Evolutionary conservation across 1,284 basidiomycete genomes (phyloP).

Genomic region (Bjerkandera adusta): DNA sequence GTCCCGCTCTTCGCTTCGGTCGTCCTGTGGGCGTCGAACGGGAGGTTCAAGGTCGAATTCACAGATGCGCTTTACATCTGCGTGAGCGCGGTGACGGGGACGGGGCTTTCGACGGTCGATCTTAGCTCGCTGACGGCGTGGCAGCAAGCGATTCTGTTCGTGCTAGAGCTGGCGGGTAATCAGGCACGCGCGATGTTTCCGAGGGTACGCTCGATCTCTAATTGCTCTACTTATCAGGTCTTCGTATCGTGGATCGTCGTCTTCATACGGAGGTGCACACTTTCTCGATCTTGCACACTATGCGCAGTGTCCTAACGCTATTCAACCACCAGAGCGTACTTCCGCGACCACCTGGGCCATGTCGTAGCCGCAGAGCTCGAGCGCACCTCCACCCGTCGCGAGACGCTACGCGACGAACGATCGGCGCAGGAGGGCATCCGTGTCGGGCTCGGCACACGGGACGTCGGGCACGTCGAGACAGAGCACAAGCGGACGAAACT

Average conservation of each 20-base stretch:
- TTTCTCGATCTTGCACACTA: not conserved
- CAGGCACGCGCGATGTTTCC: constrained; percentile 38
- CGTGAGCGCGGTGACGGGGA: constrained; percentile 76
- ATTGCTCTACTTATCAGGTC: constrained; percentile 19
- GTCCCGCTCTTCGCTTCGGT: constrained; percentile 65
- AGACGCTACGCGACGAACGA: constrained; percentile 2
- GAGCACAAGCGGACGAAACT: constrained; percentile 4
- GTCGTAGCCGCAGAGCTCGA: constrained; percentile 51
- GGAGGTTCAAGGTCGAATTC: constrained; percentile 55
- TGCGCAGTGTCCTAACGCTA: constrained; percentile 42
- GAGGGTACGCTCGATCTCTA: not conserved
- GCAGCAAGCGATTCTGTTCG: constrained; percentile 71
- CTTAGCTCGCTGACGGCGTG: constrained; percentile 68
- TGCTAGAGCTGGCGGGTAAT: constrained; percentile 65
- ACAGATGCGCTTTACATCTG: constrained; percentile 74
- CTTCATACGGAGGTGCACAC: constrained; percentile 26
- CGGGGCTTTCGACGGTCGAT: constrained; percentile 72
- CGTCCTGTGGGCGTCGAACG: constrained; percentile 71
- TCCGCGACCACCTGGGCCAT: constrained; percentile 68
- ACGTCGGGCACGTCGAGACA: too few species aligned
- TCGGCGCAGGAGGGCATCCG: not conserved
- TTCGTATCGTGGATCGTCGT: constrained; percentile 35
- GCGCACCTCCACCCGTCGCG: constrained; percentile 15
- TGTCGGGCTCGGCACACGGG: too few species aligned
- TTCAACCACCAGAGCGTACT: constrained; percentile 66